Base-by-base conservation (phyloP, 2,329 filamentous ascomycete species). In the Podosphaera xanthii region DNA sequence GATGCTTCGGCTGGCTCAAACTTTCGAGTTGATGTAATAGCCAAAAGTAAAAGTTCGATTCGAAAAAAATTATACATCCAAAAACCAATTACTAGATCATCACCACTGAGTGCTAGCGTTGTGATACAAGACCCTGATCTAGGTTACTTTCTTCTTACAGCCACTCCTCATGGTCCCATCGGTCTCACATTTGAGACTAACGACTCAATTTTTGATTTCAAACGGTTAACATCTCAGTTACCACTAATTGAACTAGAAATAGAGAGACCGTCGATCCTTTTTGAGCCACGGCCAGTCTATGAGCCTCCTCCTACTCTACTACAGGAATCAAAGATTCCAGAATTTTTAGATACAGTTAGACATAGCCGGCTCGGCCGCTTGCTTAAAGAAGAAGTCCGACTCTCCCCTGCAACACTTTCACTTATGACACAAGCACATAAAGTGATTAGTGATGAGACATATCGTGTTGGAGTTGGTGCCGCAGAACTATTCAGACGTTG, bases 351-450 rank as follows among this genome's bases (percentile, higher is more conserved):
- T 57, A 72, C 73, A 52, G 70, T 82, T 44, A 76, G 78, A 55
- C 81, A 80, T 1, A 78, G 78, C 52, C 76, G 78, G 58, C 76
- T 82, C 69, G 78, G 79, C 69, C 75, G 78, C 4, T 69, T 81
- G 34, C 71, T 87, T 56, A 80, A 78, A 60, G 82, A 86, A 61
- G 80, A 86, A 66, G 75, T 90, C 59, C 77, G 80, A 60, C 76
- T 89, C 31, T 86, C 82, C 31, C 80, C 84, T 10, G 78, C 84
- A 31, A 86, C 84, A 1, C 74, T 90, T 22, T 78, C 82, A 63
- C 75, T 87, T 44, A 78, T 91, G 63, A 85, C 83, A 35, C 81
- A 86, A 61, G 81, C 81, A 0, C 86, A 91, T 69, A 81, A 84
- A 66, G 73, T 86, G 4, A 74, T 90, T 4, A 81, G 81, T 62